Evolutionary conservation across 1,139 yeast species (phyloP), one percentile per base, ranked within the genome.

Genomic region (Kodamaea fungicola): DNA sequence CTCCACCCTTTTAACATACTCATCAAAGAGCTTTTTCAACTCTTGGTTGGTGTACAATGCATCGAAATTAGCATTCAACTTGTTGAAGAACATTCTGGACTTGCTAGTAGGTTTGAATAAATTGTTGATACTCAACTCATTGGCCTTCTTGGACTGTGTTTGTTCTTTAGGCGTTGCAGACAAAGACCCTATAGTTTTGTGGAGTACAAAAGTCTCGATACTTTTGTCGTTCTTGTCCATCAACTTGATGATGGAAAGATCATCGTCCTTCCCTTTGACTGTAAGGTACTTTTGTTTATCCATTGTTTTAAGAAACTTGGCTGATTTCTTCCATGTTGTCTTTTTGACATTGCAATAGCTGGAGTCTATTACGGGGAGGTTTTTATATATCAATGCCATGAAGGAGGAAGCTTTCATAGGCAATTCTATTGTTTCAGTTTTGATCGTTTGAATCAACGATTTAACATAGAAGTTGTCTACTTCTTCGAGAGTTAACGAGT

Each of bases 301-400:
- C 82, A 89, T 87, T 4, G 84, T 80, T 54, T 88, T 90, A 39
- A 90, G 64, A 51, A 81, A 88, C 58, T 89, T 90, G 13, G 90
- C 74, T 1, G 94, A 79, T 54, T 92, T 92, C 57, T 85, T 89
- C 95, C 95, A 90, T 3, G 90, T 78, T 0, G 96, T 82, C 51
- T 80, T 83, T 59, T 89, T 90, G 51, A 92, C 76, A 42, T 76
- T 80, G 31, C 87, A 75, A 32, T 69, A 70, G n/a, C 62, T 59
- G 1, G 74, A 57, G 45, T 77, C 78, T 30, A 68, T 51, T 9
- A 61, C 59, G 0, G 95, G 95, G n/a, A 90, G 62, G 56, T 88
- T 86, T 38, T 76, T 80, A 47, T 80, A 69, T 9, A 89, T 67
- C 51, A 80, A 78, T 33, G 71, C 75, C 74, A 89, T 79, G 57